Percentiles rank a stretch among this genome's conserved stretches.
These are phyloP conservation scores for Stemphylium vesicarium DNA, from an alignment of 2,329 filamentous ascomycete genomes.

Conservation along the genomic window DNA sequence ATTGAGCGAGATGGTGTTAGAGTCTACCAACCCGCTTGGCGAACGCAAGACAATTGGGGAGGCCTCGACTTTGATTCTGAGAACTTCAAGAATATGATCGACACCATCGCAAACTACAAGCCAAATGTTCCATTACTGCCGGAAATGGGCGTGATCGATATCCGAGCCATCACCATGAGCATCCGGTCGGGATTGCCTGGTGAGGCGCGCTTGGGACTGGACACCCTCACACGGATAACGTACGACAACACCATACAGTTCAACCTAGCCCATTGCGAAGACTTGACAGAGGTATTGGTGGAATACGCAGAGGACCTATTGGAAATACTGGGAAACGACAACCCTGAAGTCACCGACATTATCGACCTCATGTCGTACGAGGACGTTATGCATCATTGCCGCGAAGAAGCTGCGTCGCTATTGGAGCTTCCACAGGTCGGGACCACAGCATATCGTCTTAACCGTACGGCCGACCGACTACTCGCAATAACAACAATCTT, in stretches of 20 bases:
- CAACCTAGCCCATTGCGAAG: constrained; percentile 62
- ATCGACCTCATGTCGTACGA: constrained; percentile 86
- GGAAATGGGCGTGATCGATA: constrained; percentile 87
- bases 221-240: constrained; percentile 78
- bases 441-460: constrained; percentile 77
- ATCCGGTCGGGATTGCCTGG: constrained; percentile 87
- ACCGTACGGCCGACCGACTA: constrained; percentile 83
- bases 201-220: constrained; percentile 88
- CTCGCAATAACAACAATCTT: constrained; percentile 92
- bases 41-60: constrained; percentile 37
- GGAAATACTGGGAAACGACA: constrained; percentile 82
- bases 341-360: constrained; percentile 84
- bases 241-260: constrained; percentile 47
- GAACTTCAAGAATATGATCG: constrained; percentile 76
- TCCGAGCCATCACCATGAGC: constrained; percentile 86
- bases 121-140: constrained; percentile 76
- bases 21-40: constrained; percentile 39
- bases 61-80: constrained; percentile 50
- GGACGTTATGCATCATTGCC: constrained; percentile 80
- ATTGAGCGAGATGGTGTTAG: constrained; percentile 36
- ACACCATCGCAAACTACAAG: constrained; percentile 69
- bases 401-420: constrained; percentile 73
- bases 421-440: constrained; percentile 77
- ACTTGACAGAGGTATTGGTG: constrained; percentile 83
- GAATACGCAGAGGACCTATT: constrained; percentile 92